Evolutionary conservation across 306 rosid species (phyloP).

Genomic region (Pyrus communis): DNA sequence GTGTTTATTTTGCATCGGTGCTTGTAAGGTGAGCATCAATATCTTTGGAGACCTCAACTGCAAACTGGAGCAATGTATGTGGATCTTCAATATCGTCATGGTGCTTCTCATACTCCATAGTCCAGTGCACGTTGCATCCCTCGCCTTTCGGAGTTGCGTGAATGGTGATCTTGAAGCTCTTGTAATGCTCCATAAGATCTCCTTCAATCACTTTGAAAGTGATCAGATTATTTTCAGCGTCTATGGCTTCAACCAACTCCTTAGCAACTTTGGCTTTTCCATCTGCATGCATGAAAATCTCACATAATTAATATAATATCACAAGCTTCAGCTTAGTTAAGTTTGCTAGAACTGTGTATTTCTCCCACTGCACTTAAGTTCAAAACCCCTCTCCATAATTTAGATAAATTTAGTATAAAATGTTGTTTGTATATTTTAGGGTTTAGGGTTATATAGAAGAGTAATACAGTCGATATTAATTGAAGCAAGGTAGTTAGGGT

Average conservation of each 20-base stretch:
- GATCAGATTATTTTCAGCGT: conserved; percentile 18
- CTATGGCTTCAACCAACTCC: conserved; percentile 28
- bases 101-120: conserved; percentile 33
- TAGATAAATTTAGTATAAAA: neutral
- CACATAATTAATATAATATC: neutral
- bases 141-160: conserved; percentile 21
- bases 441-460: too few relatives aligned
- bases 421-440: neutral
- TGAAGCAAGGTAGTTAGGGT: neutral
- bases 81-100: conserved; percentile 27
- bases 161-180: conserved; percentile 11
- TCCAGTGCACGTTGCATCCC: conserved; percentile 22
- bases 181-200: conserved; percentile 24
- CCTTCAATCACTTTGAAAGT: conserved; percentile 25
- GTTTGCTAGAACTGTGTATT: too few relatives aligned
- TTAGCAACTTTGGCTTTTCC: conserved; percentile 29
- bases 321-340: neutral
- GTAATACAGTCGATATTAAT: neutral
- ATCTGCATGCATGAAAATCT: neutral
- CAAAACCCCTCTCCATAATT: too few relatives aligned
- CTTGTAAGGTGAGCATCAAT: conserved; percentile 16
- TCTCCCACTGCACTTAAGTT: too few relatives aligned
- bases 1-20: neutral
- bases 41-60: neutral
- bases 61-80: conserved; percentile 20